Percentiles rank a stretch among this genome's conserved stretches.
Conservation (phyloP, 2,329 filamentous ascomycete genomes). For the Phialocephala subalpina region DNA sequence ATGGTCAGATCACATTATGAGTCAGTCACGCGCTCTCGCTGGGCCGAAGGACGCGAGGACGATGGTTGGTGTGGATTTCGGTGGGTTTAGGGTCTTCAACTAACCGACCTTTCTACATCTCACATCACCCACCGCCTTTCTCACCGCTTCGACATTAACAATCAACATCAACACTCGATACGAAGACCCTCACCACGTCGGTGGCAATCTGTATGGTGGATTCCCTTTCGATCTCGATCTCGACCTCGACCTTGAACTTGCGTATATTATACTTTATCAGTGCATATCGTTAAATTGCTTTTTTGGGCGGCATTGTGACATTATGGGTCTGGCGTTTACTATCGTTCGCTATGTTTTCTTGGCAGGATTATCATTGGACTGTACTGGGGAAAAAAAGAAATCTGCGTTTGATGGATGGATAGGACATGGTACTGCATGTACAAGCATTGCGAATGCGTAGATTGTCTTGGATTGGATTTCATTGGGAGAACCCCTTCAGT, state of each 20-base stretch:
- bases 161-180: no score
- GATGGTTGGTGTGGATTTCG: slow-evolving; percentile 37
- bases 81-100: slow-evolving; percentile 34
- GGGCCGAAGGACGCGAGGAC: slow-evolving; percentile 36
- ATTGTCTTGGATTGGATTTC: no score
- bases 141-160: no score
- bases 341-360: not conserved
- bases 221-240: not conserved
- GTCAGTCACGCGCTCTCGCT: slow-evolving; percentile 31
- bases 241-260: not conserved
- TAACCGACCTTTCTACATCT: not conserved
- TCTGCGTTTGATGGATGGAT: no score
- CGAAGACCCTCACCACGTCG: no score
- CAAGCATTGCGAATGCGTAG: no score
- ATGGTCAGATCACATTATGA: slow-evolving; percentile 32
- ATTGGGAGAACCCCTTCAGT: not conserved
- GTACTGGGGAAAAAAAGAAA: not conserved
- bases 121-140: not conserved
- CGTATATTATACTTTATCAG: not conserved
- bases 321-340: not conserved
- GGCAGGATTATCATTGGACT: not conserved
- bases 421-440: no score
- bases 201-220: not conserved
- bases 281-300: not conserved
- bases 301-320: not conserved